Conservation (phyloP, 208 protist genomes). For the Polymyxa betae region DNA sequence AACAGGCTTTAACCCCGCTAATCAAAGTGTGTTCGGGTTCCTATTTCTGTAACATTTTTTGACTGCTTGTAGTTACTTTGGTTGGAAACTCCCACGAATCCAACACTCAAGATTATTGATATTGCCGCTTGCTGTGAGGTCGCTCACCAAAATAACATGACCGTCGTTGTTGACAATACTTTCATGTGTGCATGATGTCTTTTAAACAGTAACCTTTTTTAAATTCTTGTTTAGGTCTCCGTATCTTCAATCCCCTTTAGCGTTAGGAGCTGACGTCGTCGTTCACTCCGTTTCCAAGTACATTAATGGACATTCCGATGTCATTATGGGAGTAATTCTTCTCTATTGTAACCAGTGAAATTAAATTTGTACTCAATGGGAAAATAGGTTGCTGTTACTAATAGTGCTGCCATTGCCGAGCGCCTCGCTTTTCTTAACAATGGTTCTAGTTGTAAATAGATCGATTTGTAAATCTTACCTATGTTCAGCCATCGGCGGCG, state of each 20-base stretch:
- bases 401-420: slow-evolving; percentile 54
- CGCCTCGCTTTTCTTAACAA: slow-evolving; percentile 59
- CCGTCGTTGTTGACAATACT: slow-evolving; percentile 65
- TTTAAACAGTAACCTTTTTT: too few species aligned
- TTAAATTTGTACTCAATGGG: neutral
- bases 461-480: neutral
- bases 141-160: slow-evolving; percentile 27
- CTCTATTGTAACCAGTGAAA: neutral
- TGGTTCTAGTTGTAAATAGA: neutral
- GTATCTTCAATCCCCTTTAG: slow-evolving; percentile 54
- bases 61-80: slow-evolving; percentile 57
- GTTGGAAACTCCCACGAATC: slow-evolving; percentile 69
- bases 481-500: slow-evolving; percentile 50
- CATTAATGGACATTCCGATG: slow-evolving; percentile 68
- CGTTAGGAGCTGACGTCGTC: slow-evolving; percentile 68
- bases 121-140: slow-evolving; percentile 51
- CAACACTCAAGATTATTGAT: slow-evolving; percentile 68
- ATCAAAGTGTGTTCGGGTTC: slow-evolving; percentile 19
- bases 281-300: slow-evolving; percentile 69
- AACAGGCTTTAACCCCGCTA: neutral
- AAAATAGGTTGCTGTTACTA: slow-evolving; percentile 34
- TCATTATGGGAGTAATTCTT: slow-evolving; percentile 55
- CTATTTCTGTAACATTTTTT: neutral
- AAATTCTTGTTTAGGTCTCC: slow-evolving; percentile 55
- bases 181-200: slow-evolving; percentile 54